Percentiles rank a stretch among this genome's conserved stretches.
Evolutionary conservation across 805 yeast species (phyloP).

Genomic region (Candida vaughaniae): DNA sequence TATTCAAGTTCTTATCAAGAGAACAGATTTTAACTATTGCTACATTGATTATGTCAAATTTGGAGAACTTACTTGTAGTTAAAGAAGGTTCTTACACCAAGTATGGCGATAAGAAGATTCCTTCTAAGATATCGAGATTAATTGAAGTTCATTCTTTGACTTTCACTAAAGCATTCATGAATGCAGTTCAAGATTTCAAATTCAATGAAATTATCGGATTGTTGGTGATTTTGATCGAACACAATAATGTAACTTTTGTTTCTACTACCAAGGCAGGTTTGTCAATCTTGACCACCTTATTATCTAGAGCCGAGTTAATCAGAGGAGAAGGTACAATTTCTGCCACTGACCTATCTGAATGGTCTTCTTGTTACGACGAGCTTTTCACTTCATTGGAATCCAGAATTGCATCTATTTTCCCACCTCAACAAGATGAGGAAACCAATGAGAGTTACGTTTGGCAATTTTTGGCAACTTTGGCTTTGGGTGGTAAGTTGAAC

Average conservation of each 20-base stretch:
- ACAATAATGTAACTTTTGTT: slow-evolving; percentile 69
- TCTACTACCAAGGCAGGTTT: slow-evolving; percentile 76
- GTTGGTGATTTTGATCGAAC: slow-evolving; percentile 65
- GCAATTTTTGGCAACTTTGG: slow-evolving; percentile 94
- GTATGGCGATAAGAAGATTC: slow-evolving; percentile 49
- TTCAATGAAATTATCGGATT: slow-evolving; percentile 78
- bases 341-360: slow-evolving; percentile 58
- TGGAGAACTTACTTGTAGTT: slow-evolving; percentile 76
- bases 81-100: slow-evolving; percentile 76
- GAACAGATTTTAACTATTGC: slow-evolving; percentile 76
- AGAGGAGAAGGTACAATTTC: slow-evolving; percentile 71
- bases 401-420: slow-evolving; percentile 75
- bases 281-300: slow-evolving; percentile 82
- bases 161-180: slow-evolving; percentile 79
- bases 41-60: slow-evolving; percentile 74
- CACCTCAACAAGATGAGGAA: slow-evolving; percentile 59
- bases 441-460: slow-evolving; percentile 65
- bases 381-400: slow-evolving; percentile 79
- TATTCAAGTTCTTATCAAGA: slow-evolving; percentile 75
- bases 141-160: slow-evolving; percentile 79
- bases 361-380: slow-evolving; percentile 81
- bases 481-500: slow-evolving; percentile 83
- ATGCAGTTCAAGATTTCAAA: slow-evolving; percentile 77
- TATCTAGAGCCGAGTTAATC: slow-evolving; percentile 88
- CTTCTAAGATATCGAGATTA: slow-evolving; percentile 53